Conservation (phyloP, 495 filamentous ascomycete species). For the Talaromyces borbonicus region DNA sequence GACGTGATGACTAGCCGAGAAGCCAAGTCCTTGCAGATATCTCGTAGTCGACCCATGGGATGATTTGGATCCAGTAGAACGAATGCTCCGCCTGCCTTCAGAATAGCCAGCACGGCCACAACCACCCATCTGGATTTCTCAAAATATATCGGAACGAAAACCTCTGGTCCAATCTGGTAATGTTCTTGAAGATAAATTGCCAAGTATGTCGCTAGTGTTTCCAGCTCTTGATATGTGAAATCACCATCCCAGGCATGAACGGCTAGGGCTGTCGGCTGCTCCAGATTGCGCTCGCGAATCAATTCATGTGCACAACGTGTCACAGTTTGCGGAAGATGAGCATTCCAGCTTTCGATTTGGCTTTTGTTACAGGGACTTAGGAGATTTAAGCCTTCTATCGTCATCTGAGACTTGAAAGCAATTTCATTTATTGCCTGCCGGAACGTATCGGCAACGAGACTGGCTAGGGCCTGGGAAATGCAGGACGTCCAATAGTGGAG, state of each 20-base stretch:
- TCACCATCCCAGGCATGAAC: neutral
- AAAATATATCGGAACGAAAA: constrained; percentile 2
- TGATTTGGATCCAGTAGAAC: constrained; percentile 27
- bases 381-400: too few species aligned
- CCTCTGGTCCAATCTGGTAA: neutral
- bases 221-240: neutral
- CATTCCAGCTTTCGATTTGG: too few species aligned
- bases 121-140: constrained; percentile 22
- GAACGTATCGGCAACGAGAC: too few species aligned
- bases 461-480: too few species aligned
- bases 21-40: constrained; percentile 23
- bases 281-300: neutral
- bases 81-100: constrained; percentile 33
- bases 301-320: too few species aligned
- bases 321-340: too few species aligned
- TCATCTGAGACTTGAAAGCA: too few species aligned
- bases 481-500: too few species aligned
- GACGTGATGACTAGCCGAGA: constrained; percentile 18
- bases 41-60: constrained; percentile 28
- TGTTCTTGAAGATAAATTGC: neutral
- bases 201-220: neutral
- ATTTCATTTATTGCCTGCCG: too few species aligned
- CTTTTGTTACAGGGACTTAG: too few species aligned
- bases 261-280: neutral
- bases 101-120: constrained; percentile 30